Evolutionary conservation across 805 yeast species (phyloP), one percentile per base, ranked within the genome.

Genomic region (Zygosaccharomyces rouxii): DNA sequence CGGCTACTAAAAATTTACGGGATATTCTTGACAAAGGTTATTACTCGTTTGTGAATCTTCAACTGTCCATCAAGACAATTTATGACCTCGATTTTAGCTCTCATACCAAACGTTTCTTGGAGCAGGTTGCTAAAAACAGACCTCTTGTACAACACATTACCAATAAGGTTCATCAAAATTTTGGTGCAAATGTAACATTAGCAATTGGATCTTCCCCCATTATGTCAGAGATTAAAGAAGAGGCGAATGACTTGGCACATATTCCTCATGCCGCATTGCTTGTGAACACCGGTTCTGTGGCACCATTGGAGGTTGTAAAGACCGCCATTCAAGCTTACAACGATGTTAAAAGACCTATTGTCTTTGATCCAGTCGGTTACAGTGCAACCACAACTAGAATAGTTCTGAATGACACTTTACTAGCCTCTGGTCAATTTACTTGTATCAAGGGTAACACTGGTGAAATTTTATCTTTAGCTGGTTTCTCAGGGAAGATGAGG

Each of bases 341-440:
- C 59, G 61, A 59, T 11, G 56, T 64, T 11, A 77, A 78, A 2
- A 72, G 75, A 39, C 90, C 87, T 3, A 76, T 89, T 28, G 79
- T 89, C 0, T 83, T 85, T 55, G 97, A 89, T 64, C 97, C 97
- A 0, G 96, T 89, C n/a, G 97, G 89, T 0, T 88, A 84, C 35
- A 96, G 96, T 23, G 96, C 97, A 0, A 75, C 96, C 0, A 48
- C 59, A 3, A 75, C 78, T 4, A 73, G 97, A 50, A 69, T 70
- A 35, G 58, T 66, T 3, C 70, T 80, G 14, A 77, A 81, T 44
- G 63, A 70, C 23, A 60, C 62, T 0, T 56, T 89, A 7, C 63
- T 89, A 28, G 72, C 81, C 31, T 63, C 72, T 10, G 89, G 88
- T 1, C 77, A 74, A 57, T 75, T 73, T 52, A 71, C 79, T 26